These are phyloP conservation scores for Themeda triandra DNA, from an alignment of 176 grass and related monocot genomes.

Conservation along the genomic window DNA sequence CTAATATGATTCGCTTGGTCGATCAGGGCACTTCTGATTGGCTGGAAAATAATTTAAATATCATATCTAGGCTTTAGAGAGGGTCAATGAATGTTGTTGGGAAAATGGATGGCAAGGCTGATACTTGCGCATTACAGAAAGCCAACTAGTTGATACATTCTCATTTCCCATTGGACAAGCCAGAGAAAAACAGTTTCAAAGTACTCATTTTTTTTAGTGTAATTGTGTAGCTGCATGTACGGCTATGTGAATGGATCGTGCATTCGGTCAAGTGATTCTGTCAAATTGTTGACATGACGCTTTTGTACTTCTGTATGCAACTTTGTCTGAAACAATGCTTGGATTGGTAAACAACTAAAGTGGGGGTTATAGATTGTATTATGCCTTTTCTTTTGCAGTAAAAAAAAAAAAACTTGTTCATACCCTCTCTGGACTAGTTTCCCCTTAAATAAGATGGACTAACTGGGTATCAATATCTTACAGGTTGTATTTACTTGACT, in stretches of 20 bases:
- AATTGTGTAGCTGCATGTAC: not conserved
- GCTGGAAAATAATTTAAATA: not conserved
- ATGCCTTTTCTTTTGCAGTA: not conserved
- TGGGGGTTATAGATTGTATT: not conserved
- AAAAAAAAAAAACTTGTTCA: constrained; percentile 5
- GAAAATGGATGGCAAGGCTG: not conserved
- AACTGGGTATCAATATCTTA: constrained; percentile 20
- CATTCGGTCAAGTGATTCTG: not conserved
- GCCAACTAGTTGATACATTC: not conserved
- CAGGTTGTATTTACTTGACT: constrained; percentile 81
- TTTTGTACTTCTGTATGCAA: not conserved
- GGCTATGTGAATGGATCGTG: not conserved
- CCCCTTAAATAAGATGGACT: constrained; percentile 8
- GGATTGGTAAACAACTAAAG: not conserved
- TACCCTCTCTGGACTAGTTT: not conserved
- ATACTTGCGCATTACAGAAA: not conserved
- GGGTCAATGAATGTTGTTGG: not conserved
- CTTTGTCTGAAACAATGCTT: not conserved
- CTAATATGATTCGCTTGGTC: not conserved
- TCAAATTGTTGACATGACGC: not conserved
- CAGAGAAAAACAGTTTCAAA: not conserved
- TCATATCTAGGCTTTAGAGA: not conserved
- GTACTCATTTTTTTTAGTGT: not conserved
- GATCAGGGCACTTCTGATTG: not conserved
- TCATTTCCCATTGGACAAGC: not conserved